Base-by-base conservation (phyloP, 176 grass and related monocot species). In the Avena insularis region DNA sequence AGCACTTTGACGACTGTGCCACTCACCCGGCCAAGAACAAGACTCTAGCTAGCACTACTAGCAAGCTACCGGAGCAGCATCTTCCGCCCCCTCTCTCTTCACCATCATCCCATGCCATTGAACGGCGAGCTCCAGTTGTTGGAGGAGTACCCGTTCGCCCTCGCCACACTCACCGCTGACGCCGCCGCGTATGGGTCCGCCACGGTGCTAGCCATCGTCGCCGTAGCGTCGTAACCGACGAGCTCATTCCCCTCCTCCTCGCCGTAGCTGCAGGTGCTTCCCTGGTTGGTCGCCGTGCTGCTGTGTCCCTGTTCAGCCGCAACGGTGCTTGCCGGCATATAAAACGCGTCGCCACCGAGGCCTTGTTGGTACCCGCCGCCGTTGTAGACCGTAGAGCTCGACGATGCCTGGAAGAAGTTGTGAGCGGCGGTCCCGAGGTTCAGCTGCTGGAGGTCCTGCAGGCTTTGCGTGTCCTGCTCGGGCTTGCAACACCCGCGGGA, bases 391-490 rank as follows among this genome's bases (percentile, higher is more conserved):
- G 86, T 64, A 1, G 90, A 92, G 83, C 78, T 88, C 55, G 90
- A 86, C 55, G 90, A 92, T 50, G 79, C 72, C 79, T 86, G 86
- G 83, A 92, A 89, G 79, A 89, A 92, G 83, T 92, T 88, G 90
- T 92, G 86, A 12, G 82, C 79, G 51, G 75, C 81, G 69, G 43
- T 88, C 46, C 90, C 90, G 47, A 92, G 90, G 56, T 89, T 83
- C 73, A 86, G 72, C 72, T 92, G 86, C 86, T 92, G 90, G 55
- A 92, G 54, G 71, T 89, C 79, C 78, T 86, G 90, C 54, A 88
- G 72, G 83, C 35, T 82, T 78, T 78, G 90, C 71, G 78, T 61
- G 55, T 91, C 86, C 72, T 92, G 83, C 90, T 92, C 90, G 17
- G 82, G 90, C 65, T 92, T 92, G 86, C 90, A 92, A 86, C 90